Evolutionary conservation across 1,284 basidiomycete species (phyloP).

Genomic region (Melampsora larici-populina): DNA sequence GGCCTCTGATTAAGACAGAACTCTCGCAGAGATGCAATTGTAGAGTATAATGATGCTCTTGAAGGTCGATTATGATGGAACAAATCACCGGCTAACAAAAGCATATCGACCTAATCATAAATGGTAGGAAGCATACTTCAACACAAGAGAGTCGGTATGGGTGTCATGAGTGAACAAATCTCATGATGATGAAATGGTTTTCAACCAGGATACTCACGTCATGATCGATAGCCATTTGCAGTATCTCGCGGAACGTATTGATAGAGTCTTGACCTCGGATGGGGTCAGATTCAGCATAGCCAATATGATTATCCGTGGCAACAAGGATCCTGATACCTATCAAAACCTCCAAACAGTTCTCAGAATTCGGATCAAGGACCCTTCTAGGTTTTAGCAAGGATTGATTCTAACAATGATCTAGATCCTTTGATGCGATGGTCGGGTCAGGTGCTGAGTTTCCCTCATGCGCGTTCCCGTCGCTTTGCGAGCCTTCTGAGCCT

Average conservation of each 20-base stretch:
- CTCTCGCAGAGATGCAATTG: conserved; percentile 82
- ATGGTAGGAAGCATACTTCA: neutral
- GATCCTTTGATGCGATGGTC: neutral
- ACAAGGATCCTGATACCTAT: conserved; percentile 63
- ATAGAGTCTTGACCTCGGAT: conserved; percentile 91
- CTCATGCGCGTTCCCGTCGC: neutral
- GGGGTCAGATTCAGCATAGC: conserved; percentile 90
- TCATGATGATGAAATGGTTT: conserved; percentile 1
- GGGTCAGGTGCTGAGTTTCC: neutral
- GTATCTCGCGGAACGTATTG: conserved; percentile 88
- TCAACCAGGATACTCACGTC: conserved; percentile 61
- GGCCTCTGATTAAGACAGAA: conserved; percentile 85
- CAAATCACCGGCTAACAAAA: conserved; percentile 89
- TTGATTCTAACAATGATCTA: neutral
- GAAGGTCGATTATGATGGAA: conserved; percentile 98
- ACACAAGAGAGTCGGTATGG: conserved; percentile 1
- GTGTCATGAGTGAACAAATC: conserved; percentile 1
- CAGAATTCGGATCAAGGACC: no score
- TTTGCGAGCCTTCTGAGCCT: neutral
- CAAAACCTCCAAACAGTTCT: neutral
- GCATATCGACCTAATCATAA: conserved; percentile 75
- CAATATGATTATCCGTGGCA: conserved; percentile 93
- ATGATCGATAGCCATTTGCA: conserved; percentile 81
- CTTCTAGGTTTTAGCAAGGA: no score
- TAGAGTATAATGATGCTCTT: conserved; percentile 79